These are phyloP conservation scores for Termitomyces sp. DNA, from an alignment of 768 basidiomycete genomes.

Conservation along the genomic window DNA sequence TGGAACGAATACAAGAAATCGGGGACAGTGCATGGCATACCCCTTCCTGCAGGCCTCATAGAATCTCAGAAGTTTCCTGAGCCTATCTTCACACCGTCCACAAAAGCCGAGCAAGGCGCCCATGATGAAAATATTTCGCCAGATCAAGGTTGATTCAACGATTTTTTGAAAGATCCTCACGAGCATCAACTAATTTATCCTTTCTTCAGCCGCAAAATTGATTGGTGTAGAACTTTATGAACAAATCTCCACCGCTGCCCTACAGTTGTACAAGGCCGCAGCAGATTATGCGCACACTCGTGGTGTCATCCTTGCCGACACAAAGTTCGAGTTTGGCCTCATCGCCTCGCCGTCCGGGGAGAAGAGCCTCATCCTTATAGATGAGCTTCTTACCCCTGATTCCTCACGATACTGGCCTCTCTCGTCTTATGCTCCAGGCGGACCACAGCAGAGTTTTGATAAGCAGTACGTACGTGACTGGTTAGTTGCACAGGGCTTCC, in stretches of 20 bases:
- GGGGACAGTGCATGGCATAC: slow-evolving; percentile 84
- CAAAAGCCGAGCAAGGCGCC: slow-evolving; percentile 89
- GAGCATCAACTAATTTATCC: neutral
- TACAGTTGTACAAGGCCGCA: slow-evolving; percentile 69
- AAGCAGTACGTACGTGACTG: slow-evolving; percentile 96
- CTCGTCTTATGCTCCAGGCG: slow-evolving; percentile 64
- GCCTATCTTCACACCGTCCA: slow-evolving; percentile 93
- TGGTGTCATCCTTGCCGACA: slow-evolving; percentile 94
- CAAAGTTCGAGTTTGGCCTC: slow-evolving; percentile 98
- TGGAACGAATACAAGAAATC: slow-evolving; percentile 91
- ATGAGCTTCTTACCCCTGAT: slow-evolving; percentile 96
- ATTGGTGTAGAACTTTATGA: slow-evolving; percentile 63
- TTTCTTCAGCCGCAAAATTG: slow-evolving; percentile 49
- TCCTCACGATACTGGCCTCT: slow-evolving; percentile 96
- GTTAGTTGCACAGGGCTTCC: slow-evolving; percentile 69
- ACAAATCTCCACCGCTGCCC: slow-evolving; percentile 50
- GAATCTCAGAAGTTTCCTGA: slow-evolving; percentile 80
- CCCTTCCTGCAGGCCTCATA: slow-evolving; percentile 66
- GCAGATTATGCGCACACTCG: slow-evolving; percentile 64
- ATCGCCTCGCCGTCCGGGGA: slow-evolving; percentile 28
- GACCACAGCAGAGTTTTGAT: slow-evolving; percentile 86
- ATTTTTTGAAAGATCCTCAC: neutral
- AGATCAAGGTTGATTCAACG: slow-evolving; percentile 48
- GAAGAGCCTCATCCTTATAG: slow-evolving; percentile 74
- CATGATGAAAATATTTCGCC: slow-evolving; percentile 97